These are phyloP conservation scores for Coleophoma cylindrospora DNA, from an alignment of 2,329 filamentous ascomycete species.

Conservation along the genomic window DNA sequence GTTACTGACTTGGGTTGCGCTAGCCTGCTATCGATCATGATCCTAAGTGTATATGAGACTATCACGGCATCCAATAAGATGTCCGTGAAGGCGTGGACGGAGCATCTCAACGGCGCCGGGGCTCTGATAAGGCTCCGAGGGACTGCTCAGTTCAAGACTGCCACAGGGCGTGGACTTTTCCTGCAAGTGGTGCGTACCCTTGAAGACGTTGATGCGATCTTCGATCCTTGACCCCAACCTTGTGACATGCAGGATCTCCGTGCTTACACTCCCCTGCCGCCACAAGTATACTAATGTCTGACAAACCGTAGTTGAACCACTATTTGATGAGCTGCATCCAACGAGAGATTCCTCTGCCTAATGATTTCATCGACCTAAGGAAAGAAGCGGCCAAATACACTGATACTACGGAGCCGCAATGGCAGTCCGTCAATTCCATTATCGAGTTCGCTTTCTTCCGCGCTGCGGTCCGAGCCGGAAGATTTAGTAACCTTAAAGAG, in stretches of 20 bases:
- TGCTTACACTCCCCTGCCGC: too few relatives aligned
- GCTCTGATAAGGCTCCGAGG: slow-evolving; percentile 42
- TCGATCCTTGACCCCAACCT: too few relatives aligned
- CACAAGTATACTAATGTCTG: too few relatives aligned
- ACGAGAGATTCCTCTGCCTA: slow-evolving; percentile 41
- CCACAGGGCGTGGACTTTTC: slow-evolving; percentile 45
- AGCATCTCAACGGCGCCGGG: slow-evolving; percentile 45
- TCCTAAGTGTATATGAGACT: slow-evolving; percentile 47
- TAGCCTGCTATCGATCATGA: slow-evolving; percentile 42
- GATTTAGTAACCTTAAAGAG: background rate
- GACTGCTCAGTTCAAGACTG: slow-evolving; percentile 37
- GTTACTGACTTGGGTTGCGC: background rate
- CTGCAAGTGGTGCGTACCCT: slow-evolving; percentile 45
- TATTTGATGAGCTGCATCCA: slow-evolving; percentile 43
- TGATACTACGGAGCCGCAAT: slow-evolving; percentile 1
- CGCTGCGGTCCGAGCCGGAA: slow-evolving; percentile 2
- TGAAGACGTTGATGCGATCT: slow-evolving; percentile 1
- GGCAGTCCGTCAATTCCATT: background rate
- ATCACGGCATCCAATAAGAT: slow-evolving; percentile 30
- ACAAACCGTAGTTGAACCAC: too few relatives aligned
- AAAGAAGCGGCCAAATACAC: slow-evolving; percentile 33
- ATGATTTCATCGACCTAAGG: slow-evolving; percentile 34
- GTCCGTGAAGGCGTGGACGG: slow-evolving; percentile 36
- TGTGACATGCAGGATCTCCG: too few relatives aligned
- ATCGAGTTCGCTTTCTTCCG: slow-evolving; percentile 6